phyloP scores from a whole-genome alignment of 352 stramenopile species.

The Nothophytophthora sp. region DNA sequence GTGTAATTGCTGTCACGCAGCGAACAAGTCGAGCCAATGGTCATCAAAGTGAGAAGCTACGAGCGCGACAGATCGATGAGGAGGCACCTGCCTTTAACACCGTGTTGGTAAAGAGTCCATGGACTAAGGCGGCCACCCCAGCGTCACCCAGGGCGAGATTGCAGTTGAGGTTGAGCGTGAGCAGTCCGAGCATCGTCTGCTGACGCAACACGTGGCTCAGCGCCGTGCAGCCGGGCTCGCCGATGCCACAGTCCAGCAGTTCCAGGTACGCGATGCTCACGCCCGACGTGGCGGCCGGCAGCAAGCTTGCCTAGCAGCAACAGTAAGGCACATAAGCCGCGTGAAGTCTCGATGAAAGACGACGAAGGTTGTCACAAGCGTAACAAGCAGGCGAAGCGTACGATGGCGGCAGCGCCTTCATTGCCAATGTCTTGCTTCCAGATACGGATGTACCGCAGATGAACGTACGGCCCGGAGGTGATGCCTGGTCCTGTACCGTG shows the following conservation, averaged over 20 bases:
- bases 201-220: conserved; percentile 48
- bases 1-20: conserved; percentile 55
- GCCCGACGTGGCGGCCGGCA: conserved; percentile 38
- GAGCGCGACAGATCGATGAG: neutral
- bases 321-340: too few relatives aligned
- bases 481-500: conserved; percentile 69
- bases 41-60: conserved; percentile 2
- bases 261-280: conserved; percentile 81
- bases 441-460: conserved; percentile 75
- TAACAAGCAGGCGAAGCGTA: conserved; percentile 18
- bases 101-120: conserved; percentile 71
- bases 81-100: conserved; percentile 54
- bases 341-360: neutral
- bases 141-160: conserved; percentile 63
- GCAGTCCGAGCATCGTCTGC: conserved; percentile 57
- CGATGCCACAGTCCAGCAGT: conserved; percentile 77
- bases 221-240: conserved; percentile 55
- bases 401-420: conserved; percentile 69
- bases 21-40: neutral
- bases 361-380: neutral
- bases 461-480: conserved; percentile 59
- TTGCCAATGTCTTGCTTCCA: conserved; percentile 83
- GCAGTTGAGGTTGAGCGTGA: conserved; percentile 79
- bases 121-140: conserved; percentile 52
- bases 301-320: conserved; percentile 35